These are phyloP conservation scores for Rhodocollybia butyracea DNA, from an alignment of 768 basidiomycete genomes.

Conservation along the genomic window DNA sequence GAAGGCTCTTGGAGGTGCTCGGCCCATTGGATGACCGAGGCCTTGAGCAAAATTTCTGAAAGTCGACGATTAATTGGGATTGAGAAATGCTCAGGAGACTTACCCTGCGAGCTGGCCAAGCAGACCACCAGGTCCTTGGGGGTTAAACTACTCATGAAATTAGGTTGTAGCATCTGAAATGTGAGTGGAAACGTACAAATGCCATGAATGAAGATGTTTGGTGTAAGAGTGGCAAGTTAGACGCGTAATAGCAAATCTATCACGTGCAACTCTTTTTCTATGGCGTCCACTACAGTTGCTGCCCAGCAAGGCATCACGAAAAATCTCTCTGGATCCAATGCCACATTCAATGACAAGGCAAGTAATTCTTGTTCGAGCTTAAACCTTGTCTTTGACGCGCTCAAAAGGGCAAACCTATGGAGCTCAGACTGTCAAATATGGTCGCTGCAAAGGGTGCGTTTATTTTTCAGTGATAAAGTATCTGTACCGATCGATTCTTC, in stretches of 20 bases:
- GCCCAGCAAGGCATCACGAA: slow-evolving; percentile 39
- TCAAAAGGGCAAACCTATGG: slow-evolving; percentile 92
- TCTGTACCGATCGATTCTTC: slow-evolving; percentile 13
- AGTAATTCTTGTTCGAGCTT: slow-evolving; percentile 6
- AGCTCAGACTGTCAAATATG: slow-evolving; percentile 95
- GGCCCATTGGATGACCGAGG: slow-evolving; percentile 41
- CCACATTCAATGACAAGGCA: slow-evolving; percentile 87
- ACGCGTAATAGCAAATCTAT: slow-evolving; percentile 24
- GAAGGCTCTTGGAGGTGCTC: slow-evolving; percentile 69
- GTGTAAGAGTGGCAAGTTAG: slow-evolving; percentile 18
- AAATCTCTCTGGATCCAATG: slow-evolving; percentile 56
- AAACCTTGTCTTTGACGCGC: slow-evolving; percentile 23
- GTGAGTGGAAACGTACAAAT: neutral
- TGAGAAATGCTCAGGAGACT: neutral
- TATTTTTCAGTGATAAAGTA: slow-evolving; percentile 6
- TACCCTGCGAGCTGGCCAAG: slow-evolving; percentile 68
- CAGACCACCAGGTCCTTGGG: slow-evolving; percentile 55
- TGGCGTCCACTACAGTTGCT: slow-evolving; percentile 34
- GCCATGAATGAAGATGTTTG: slow-evolving; percentile 13
- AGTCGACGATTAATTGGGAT: neutral
- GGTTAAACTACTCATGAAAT: slow-evolving; percentile 37
- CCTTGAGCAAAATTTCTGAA: slow-evolving; percentile 54
- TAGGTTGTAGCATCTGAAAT: neutral
- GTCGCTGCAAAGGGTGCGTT: slow-evolving; percentile 90
- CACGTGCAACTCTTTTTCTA: slow-evolving; percentile 17